Evolutionary conservation across 176 grass and related monocot genomes (phyloP), one percentile per base, ranked within the genome.

Genomic region (Saccharum spontaneum): DNA sequence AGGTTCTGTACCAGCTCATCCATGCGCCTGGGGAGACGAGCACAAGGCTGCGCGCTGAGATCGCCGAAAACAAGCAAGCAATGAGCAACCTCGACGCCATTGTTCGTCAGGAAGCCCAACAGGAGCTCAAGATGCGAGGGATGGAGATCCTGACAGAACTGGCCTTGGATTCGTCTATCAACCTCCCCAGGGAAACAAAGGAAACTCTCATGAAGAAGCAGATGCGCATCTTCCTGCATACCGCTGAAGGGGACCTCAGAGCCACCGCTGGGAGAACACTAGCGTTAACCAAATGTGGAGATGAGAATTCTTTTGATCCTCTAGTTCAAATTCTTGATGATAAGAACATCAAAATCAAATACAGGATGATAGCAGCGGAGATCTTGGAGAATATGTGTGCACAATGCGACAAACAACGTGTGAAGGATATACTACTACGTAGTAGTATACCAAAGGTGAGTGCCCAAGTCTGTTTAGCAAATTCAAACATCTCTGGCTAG

Each of bases 341-440:
- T 4, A 22, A 38, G 2, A 28, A 34, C 23, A 46, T 46, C 10
- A 8, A 40, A 8, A 57, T 6, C 22, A 7, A 1, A 2, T 43
- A 45, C 36, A 57, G 36, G 68, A 34, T 11, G n/a, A 23, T 9
- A 23, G 64, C 83, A 4, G 64, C 24, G 0, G 2, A 44, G 37
- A 44, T 85, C 73, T 34, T 85, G 48, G 31, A 57, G 48, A 69
- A 69, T 76, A 23, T 76, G 17, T 76, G 74, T 7, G 7, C 5
- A 6, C 10, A 59, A 33, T 37, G 8, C 23, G 31, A 14, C 31
- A 14, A 76, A 36, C 41, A 76, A 23, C 2, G 0, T 23, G 10
- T 76, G 4, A 76, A n/a, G 28, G 31, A 59, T 4, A 14, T 12
- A 36, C 8, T 76, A 49, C 74, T 85, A 4, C n/a, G n/a, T n/a